phyloP scores from a whole-genome alignment of 2,329 filamentous ascomycete genomes.

The Curvularia sp. region DNA sequence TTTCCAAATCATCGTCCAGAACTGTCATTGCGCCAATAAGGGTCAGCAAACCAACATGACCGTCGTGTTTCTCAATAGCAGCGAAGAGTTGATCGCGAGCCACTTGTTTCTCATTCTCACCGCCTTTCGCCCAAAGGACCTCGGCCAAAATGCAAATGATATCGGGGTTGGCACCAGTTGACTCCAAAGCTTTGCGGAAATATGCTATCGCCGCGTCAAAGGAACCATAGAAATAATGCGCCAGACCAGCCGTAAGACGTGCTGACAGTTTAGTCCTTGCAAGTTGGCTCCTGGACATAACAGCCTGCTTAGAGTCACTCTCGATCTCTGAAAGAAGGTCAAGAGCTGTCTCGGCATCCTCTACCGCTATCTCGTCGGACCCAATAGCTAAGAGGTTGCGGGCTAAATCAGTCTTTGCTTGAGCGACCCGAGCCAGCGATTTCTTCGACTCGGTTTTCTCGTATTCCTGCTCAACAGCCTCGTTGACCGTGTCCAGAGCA shows the following conservation, averaged over 20 bases:
- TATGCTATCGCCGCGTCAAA: conserved; percentile 75
- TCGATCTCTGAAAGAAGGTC: conserved; percentile 77
- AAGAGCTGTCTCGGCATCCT: conserved; percentile 81
- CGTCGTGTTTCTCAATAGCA: conserved; percentile 74
- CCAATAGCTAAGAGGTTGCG: conserved; percentile 77
- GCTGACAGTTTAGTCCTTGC: conserved; percentile 79
- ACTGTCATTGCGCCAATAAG: conserved; percentile 85
- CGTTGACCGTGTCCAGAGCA: conserved; percentile 71
- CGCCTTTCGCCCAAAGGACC: conserved; percentile 89
- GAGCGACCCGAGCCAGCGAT: conserved; percentile 76
- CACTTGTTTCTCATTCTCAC: conserved; percentile 73
- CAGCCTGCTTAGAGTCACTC: conserved; percentile 47
- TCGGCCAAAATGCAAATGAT: conserved; percentile 87
- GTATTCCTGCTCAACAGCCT: conserved; percentile 77
- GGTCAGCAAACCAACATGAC: conserved; percentile 79
- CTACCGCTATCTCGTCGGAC: conserved; percentile 71
- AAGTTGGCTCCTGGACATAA: conserved; percentile 69
- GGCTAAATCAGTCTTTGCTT: conserved; percentile 85
- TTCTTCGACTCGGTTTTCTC: conserved; percentile 80
- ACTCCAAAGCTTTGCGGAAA: conserved; percentile 80
- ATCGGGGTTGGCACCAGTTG: conserved; percentile 78
- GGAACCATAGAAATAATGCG: conserved; percentile 73
- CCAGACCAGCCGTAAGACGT: conserved; percentile 83
- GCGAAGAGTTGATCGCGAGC: conserved; percentile 82
- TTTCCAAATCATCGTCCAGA: conserved; percentile 79